Base-by-base conservation (phyloP, 2,329 filamentous ascomycete genomes). In the Cryphonectria japonica region DNA sequence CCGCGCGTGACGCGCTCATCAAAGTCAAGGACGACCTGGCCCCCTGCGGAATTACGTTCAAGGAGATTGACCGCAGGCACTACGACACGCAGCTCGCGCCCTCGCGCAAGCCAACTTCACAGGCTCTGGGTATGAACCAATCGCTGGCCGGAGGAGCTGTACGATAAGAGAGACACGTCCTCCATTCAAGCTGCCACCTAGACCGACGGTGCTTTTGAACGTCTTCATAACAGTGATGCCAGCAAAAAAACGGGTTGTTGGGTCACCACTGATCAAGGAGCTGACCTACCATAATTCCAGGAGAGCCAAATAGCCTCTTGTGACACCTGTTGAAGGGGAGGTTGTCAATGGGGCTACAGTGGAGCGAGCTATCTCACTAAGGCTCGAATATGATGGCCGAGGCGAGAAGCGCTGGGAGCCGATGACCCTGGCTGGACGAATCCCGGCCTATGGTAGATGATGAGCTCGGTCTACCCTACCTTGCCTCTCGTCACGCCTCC, bases 1-100 rank as follows among this genome's bases (percentile, higher is more conserved):
- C 87, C 74, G 87, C 83, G 0, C 83, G 85, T 57, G 85, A 86
- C n/a, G 82, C 84, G 73, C 79, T 91, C 6, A 73, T 84, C 26
- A 80, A 78, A 0, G 78, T 86, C 1, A 81, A 83, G 46, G 79
- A 78, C 16, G 83, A 87, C 67, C 80, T 89, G 8, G 29, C 66
- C 22, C 82, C 84, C 2, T 85, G 86, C 0, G 83, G 85, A 0
- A 87, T 89, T 72, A 83, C 86, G 50, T 87, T 89, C 74, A 81
- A 82, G 70, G 76, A 79, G 3, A 82, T 86, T 66, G 87, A 89
- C 73, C 84, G 87, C 66, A 84, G 84, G 71, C 83, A 84, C 4
- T 83, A 85, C 72, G 87, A 89, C 74, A 87, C 87, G 2, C 81
- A 72, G 57, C 69, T 72, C 3, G 64, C 64, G 19, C 19, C 70